Conservation (phyloP, 2,329 filamentous ascomycete species). For the Fusarium sarcochroum region DNA sequence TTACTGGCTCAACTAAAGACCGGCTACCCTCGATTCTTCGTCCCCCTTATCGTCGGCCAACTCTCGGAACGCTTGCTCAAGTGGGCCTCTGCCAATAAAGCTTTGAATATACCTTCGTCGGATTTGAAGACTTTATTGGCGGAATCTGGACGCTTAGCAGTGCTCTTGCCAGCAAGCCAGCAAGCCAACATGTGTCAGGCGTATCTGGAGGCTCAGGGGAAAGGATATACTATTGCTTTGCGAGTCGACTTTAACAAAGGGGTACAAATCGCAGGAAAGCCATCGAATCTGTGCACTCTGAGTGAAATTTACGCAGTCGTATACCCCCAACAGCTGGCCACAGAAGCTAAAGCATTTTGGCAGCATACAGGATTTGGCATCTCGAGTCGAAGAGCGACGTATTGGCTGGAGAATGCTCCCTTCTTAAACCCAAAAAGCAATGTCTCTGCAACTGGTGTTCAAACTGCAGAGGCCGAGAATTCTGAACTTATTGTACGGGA, state of each 20-base stretch:
- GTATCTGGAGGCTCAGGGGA: conserved; percentile 32
- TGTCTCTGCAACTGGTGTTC: background rate
- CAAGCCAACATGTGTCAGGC: conserved; percentile 32
- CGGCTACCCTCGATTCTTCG: conserved; percentile 50
- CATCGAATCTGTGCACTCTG: background rate
- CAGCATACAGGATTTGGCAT: conserved; percentile 50
- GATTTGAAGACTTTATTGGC: background rate
- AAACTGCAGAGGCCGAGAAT: conserved; percentile 12
- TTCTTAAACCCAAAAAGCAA: conserved; percentile 26
- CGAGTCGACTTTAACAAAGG: conserved; percentile 23
- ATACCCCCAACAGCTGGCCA: conserved; percentile 28
- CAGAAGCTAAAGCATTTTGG: conserved; percentile 50
- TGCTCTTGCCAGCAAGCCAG: conserved; percentile 34
- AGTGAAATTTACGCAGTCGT: conserved; percentile 35
- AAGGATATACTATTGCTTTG: conserved; percentile 6
- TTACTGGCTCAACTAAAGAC: conserved; percentile 43
- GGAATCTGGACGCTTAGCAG: background rate
- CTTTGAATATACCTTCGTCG: background rate
- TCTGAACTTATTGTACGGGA: conserved; percentile 28
- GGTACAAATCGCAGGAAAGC: background rate
- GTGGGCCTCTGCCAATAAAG: conserved; percentile 15
- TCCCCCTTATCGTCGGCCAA: conserved; percentile 42
- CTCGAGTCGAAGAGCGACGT: conserved; percentile 47
- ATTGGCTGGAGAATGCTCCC: conserved; percentile 45
- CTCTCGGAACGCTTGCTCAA: conserved; percentile 39